phyloP scores from a whole-genome alignment of 345 rosid species.

The Rhizophora apiculata region DNA sequence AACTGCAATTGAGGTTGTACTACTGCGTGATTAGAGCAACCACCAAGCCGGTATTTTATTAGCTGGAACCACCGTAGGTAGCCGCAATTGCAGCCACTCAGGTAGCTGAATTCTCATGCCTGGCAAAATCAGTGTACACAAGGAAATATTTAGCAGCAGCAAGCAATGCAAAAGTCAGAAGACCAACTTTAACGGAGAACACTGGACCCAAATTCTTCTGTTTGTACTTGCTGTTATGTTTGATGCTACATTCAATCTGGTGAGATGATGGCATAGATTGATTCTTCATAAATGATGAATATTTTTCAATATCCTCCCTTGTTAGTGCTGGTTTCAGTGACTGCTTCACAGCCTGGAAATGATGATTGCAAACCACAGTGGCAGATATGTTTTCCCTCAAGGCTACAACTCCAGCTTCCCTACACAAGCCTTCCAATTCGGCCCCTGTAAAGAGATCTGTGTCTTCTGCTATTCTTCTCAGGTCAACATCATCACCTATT shows the following conservation, averaged over 20 bases:
- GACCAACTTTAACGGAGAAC: conserved; percentile 32
- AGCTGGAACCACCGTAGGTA: too few relatives aligned
- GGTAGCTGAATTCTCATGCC: conserved; percentile 25
- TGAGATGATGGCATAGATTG: background rate
- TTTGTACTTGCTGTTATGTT: conserved; percentile 8
- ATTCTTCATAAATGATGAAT: conserved; percentile 55
- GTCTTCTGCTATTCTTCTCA: conserved; percentile 62
- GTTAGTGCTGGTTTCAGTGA: conserved; percentile 82
- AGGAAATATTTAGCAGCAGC: conserved; percentile 39
- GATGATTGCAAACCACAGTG: conserved; percentile 49
- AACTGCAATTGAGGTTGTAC: too few relatives aligned
- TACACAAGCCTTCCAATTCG: conserved; percentile 75
- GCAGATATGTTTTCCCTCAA: conserved; percentile 77
- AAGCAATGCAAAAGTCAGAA: conserved; percentile 30
- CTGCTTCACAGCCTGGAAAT: conserved; percentile 57
- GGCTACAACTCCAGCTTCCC: conserved; percentile 82
- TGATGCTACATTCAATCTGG: conserved; percentile 6
- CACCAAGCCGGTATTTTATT: too few relatives aligned
- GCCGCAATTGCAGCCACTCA: conserved; percentile 7
- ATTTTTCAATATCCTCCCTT: conserved; percentile 47
- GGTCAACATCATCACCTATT: conserved; percentile 60
- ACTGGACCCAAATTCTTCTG: conserved; percentile 15
- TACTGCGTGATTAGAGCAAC: too few relatives aligned
- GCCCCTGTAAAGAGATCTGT: conserved; percentile 90
- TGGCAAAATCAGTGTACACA: conserved; percentile 13